phyloP scores from a whole-genome alignment of 257 asterid genomes.

The Catharanthus roseus region DNA sequence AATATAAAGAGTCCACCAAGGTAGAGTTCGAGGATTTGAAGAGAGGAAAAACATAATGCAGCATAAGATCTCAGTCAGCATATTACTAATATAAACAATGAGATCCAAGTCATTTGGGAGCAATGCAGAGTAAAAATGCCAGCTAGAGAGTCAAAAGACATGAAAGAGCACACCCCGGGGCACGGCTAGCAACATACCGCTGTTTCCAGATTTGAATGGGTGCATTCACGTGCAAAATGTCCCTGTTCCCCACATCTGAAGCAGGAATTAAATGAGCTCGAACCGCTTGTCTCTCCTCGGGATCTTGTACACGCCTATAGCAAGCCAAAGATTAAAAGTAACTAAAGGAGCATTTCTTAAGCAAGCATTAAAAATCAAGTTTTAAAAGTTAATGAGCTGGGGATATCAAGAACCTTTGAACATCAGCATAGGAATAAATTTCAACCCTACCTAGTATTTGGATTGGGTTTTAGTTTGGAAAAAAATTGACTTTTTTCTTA shows the following conservation, averaged over 20 bases:
- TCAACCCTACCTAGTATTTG: neutral
- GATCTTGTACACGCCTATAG: conserved; percentile 59
- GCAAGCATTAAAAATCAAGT: neutral
- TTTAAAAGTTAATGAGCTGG: neutral
- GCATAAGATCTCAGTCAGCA: neutral
- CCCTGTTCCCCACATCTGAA: conserved; percentile 72
- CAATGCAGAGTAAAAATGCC: neutral
- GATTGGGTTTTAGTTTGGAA: too few species aligned
- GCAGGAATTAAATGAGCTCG: conserved; percentile 43
- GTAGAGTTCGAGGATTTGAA: neutral
- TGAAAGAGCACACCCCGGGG: neutral
- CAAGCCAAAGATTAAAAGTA: neutral
- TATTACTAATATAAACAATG: neutral
- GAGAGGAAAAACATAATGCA: neutral
- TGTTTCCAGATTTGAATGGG: conserved; percentile 19
- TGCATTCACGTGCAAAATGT: conserved; percentile 96
- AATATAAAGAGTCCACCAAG: neutral
- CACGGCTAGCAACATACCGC: conserved; percentile 34
- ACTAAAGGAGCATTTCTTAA: neutral
- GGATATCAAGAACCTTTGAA: neutral
- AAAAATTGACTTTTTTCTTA: too few species aligned
- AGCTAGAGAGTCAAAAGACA: neutral
- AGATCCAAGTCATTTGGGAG: neutral
- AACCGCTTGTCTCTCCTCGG: conserved; percentile 31
- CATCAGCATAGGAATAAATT: neutral